Conservation (phyloP, 1,284 basidiomycete genomes). For the Ganoderma lingzhi region DNA sequence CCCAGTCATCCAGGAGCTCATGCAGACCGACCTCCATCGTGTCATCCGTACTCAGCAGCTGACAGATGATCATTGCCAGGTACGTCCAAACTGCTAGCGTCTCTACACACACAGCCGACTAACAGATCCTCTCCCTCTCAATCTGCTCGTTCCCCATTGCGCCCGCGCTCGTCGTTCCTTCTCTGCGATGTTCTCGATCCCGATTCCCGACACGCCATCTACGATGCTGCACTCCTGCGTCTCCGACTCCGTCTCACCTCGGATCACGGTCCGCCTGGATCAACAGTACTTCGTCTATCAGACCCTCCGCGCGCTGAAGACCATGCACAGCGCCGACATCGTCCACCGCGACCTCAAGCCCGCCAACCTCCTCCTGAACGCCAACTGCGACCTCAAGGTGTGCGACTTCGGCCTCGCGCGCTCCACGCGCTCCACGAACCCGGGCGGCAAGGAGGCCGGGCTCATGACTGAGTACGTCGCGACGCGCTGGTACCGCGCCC, state of each 20-base stretch:
- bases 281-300: constrained; percentile 76
- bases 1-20: constrained; percentile 86
- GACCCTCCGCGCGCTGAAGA: constrained; percentile 85
- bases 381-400: constrained; percentile 87
- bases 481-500: constrained; percentile 86
- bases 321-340: constrained; percentile 82
- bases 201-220: background rate
- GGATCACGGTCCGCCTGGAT: constrained; percentile 3
- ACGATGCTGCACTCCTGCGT: background rate
- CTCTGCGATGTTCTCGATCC: background rate
- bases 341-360: constrained; percentile 87
- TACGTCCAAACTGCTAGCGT: constrained; percentile 36
- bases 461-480: constrained; percentile 89
- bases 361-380: constrained; percentile 82
- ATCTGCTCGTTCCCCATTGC: background rate
- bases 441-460: constrained; percentile 73
- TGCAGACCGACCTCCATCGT: constrained; percentile 92
- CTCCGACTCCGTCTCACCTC: background rate
- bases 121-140: constrained; percentile 14
- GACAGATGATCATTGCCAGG: constrained; percentile 91
- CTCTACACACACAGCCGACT: constrained; percentile 16
- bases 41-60: constrained; percentile 91
- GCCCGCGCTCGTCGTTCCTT: background rate
- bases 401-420: constrained; percentile 88
- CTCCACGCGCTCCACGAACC: constrained; percentile 68